phyloP scores from a whole-genome alignment of 2,329 filamentous ascomycete genomes.

The Pyrenophora teres region DNA sequence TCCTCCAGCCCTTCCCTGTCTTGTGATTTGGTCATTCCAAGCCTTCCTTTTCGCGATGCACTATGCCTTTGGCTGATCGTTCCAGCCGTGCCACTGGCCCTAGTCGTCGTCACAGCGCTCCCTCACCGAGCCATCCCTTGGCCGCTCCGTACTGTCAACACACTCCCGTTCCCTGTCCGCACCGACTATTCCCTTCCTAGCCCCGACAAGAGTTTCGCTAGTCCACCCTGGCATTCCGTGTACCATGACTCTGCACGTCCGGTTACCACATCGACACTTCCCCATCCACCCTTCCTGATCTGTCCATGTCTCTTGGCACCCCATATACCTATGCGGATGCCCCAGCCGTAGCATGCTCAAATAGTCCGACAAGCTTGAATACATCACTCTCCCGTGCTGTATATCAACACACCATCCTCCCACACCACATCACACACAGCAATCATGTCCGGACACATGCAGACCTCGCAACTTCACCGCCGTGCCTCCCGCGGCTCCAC shows the following conservation, averaged over 20 bases:
- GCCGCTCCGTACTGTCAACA: conserved; percentile 40
- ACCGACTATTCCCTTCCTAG: conserved; percentile 40
- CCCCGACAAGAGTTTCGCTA: conserved; percentile 34
- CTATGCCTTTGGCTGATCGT: conserved; percentile 38
- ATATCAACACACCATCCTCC: conserved; percentile 15
- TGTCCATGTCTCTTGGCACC: conserved; percentile 45
- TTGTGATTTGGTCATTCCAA: conserved; percentile 43
- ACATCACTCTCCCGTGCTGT: conserved; percentile 3
- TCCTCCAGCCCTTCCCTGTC: conserved; percentile 41
- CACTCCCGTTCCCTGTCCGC: conserved; percentile 42
- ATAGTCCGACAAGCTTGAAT: conserved; percentile 21
- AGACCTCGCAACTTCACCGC: conserved; percentile 33
- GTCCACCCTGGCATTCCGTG: conserved; percentile 35
- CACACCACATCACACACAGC: conserved; percentile 18
- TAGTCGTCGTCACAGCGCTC: conserved; percentile 45
- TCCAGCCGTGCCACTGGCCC: conserved; percentile 48
- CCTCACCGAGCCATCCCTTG: conserved; percentile 44
- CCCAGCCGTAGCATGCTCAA: conserved; percentile 22
- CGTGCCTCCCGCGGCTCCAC: conserved; percentile 42
- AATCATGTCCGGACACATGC: conserved; percentile 36
- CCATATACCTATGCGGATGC: conserved; percentile 45
- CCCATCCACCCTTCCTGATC: conserved; percentile 42
- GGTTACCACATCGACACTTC: conserved; percentile 34
- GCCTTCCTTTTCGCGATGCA: conserved; percentile 44
- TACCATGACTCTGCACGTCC: conserved; percentile 42